These are phyloP conservation scores for Infundibulicybe gibba DNA, from an alignment of 768 basidiomycete genomes.

Conservation along the genomic window DNA sequence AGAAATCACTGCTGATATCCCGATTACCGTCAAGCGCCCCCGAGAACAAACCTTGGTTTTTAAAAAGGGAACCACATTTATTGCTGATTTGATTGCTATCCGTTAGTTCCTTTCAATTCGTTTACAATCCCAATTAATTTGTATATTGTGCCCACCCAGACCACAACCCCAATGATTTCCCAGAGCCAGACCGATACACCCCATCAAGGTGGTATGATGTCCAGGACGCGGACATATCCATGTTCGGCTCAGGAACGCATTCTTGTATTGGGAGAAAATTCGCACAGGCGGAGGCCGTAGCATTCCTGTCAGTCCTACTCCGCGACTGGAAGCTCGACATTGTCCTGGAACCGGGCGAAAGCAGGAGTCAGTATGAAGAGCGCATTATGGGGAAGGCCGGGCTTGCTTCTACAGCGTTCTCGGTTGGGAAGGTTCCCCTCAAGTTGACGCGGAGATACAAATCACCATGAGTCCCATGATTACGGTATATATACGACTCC, in stretches of 20 bases:
- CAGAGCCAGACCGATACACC: conserved; percentile 18
- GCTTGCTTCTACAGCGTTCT: too few species aligned
- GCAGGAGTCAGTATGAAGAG: too few species aligned
- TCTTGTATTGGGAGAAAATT: conserved; percentile 40
- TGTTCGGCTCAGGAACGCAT: conserved; percentile 30
- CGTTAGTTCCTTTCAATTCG: conserved; percentile 9
- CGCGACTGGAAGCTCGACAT: conserved; percentile 39
- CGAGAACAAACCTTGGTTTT: neutral
- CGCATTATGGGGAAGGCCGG: too few species aligned
- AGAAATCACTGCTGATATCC: neutral
- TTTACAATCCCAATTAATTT: neutral
- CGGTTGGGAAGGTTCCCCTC: too few species aligned
- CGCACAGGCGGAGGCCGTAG: conserved; percentile 34
- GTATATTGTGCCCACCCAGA: conserved; percentile 3
- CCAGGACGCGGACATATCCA: conserved; percentile 20
- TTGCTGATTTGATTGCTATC: conserved; percentile 13
- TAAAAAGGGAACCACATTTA: neutral
- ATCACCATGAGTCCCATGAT: too few species aligned
- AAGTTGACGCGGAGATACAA: too few species aligned
- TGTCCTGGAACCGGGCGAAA: conserved; percentile 22
- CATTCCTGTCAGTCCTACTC: conserved; percentile 34
- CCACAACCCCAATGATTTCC: conserved; percentile 22
- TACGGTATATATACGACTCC: too few species aligned
- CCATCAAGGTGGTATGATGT: conserved; percentile 29
- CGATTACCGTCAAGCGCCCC: neutral